phyloP scores from a whole-genome alignment of 768 basidiomycete genomes.

The Crucibulum laeve region DNA sequence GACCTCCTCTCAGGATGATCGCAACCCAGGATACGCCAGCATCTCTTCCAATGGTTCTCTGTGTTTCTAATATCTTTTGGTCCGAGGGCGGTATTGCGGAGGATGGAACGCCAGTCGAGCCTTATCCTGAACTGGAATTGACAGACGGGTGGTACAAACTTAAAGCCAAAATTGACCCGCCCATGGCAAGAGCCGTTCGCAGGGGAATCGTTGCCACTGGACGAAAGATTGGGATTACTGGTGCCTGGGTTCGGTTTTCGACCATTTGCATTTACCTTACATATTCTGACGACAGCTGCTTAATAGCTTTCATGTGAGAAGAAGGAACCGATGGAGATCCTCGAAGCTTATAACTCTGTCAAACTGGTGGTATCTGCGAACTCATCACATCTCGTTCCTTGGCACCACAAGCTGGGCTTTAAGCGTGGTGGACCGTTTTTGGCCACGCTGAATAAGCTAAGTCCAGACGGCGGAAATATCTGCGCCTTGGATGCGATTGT shows the following conservation, averaged over 20 bases:
- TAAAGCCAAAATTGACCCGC: slow-evolving; percentile 68
- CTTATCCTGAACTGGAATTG: slow-evolving; percentile 72
- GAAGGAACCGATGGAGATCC: slow-evolving; percentile 76
- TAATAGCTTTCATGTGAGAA: slow-evolving; percentile 60
- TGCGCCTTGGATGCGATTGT: slow-evolving; percentile 73
- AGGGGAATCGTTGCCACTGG: slow-evolving; percentile 70
- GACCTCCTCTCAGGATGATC: slow-evolving; percentile 79
- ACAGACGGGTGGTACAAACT: slow-evolving; percentile 97
- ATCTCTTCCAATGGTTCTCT: slow-evolving; percentile 77
- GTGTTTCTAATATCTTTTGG: slow-evolving; percentile 72
- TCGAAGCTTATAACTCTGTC: slow-evolving; percentile 73
- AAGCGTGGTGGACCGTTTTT: slow-evolving; percentile 58
- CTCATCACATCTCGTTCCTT: slow-evolving; percentile 78
- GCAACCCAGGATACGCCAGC: slow-evolving; percentile 81
- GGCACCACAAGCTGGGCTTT: slow-evolving; percentile 89
- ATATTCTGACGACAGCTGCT: background rate
- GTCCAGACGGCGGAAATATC: slow-evolving; percentile 76
- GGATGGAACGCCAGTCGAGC: slow-evolving; percentile 28
- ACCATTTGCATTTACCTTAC: background rate
- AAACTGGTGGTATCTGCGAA: slow-evolving; percentile 75
- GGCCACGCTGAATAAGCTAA: slow-evolving; percentile 74
- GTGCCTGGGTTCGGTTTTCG: slow-evolving; percentile 61
- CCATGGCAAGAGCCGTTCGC: slow-evolving; percentile 65
- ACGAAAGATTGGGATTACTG: slow-evolving; percentile 76
- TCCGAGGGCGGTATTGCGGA: slow-evolving; percentile 30